Base-by-base conservation (phyloP, 139 green algal genomes). In the Pleodorina starrii region DNA sequence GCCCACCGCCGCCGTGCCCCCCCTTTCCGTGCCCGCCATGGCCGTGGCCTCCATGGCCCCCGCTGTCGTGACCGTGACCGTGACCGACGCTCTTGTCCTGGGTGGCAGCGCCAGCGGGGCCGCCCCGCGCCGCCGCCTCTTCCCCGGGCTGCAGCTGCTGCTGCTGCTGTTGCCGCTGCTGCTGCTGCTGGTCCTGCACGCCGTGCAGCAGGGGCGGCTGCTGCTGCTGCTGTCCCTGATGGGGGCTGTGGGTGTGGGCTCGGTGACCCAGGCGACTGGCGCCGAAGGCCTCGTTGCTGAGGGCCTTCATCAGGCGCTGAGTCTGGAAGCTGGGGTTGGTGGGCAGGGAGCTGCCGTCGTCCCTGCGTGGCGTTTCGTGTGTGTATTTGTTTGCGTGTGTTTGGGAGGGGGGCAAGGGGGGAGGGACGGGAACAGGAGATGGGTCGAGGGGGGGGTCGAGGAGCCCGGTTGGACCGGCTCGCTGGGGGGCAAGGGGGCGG, bases 261-360 rank as follows among this genome's bases (percentile, higher is more conserved):
- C 29, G 54, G 54, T 25, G 54, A 25, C n/a, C 21, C 42, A 46
- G 42, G 51, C 73, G 71, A 38, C 11, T 50, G 40, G 40, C 29
- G 6, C 57, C 51, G 69, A 72, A 80, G 25, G 21, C 44, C 76
- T 90, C 60, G 43, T 66, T 60, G 54, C 46, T 81, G 81, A 86
- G 80, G 44, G 72, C 51, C 72, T 87, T 85, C 5, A 83, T 66
- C 43, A 91, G 43, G 68, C 80, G 79, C 66, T 89, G 79, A 78
- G 60, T 86, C 36, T 77, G 78, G 17, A 80, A 38, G 69, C 54
- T 86, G 38, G 84, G 68, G 19, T 68, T 88, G 51, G 76, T 88
- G 27, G 78, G 79, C 21, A 88, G 38, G 16, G 87, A 51, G 51
- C 66, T 88, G 79, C 59, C 74, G 79, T 91, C 87, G 11, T 91